Percentiles rank a stretch among this genome's conserved stretches.
Conservation (phyloP, 495 filamentous ascomycete genomes). For the Daldinia childiae region DNA sequence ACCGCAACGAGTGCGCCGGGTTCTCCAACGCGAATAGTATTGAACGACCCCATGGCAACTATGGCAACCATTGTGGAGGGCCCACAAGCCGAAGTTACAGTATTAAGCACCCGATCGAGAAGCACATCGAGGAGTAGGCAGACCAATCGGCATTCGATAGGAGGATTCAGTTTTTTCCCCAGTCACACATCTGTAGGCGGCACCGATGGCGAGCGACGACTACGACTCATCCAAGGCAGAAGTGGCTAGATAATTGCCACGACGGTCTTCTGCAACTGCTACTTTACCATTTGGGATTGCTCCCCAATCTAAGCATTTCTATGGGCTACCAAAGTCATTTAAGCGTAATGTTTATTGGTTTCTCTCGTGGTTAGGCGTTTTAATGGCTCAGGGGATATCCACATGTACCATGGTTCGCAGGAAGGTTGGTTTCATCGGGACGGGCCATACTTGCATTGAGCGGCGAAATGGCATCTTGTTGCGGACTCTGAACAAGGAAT, state of each 20-base stretch:
- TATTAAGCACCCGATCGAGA: constrained; percentile 28
- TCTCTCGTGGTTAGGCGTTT: constrained; percentile 41
- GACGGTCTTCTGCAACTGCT: constrained; percentile 21
- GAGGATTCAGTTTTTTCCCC: constrained; percentile 46
- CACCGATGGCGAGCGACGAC: constrained; percentile 41
- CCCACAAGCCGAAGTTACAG: constrained; percentile 1
- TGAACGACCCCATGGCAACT: constrained; percentile 47
- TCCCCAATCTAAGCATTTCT: constrained; percentile 11
- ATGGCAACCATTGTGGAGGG: constrained; percentile 47
- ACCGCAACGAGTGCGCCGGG: constrained; percentile 52
- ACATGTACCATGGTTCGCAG: constrained; percentile 31
- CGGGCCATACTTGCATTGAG: constrained; percentile 28
- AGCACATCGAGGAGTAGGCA: constrained; percentile 32
- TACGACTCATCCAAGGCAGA: constrained; percentile 41
- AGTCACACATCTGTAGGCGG: constrained; percentile 36
- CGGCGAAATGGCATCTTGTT: constrained; percentile 33
- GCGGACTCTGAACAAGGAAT: constrained; percentile 16
- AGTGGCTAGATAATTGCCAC: constrained; percentile 34
- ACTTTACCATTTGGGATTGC: constrained; percentile 35
- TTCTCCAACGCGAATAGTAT: constrained; percentile 42
- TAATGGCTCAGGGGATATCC: constrained; percentile 32
- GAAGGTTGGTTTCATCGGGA: constrained; percentile 33
- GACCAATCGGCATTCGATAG: constrained; percentile 36
- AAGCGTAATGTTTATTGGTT: constrained; percentile 43
- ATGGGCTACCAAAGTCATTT: constrained; percentile 30